These are phyloP conservation scores for Emmonsiellopsis sp. DNA, from an alignment of 2,329 filamentous ascomycete species.

Conservation along the genomic window DNA sequence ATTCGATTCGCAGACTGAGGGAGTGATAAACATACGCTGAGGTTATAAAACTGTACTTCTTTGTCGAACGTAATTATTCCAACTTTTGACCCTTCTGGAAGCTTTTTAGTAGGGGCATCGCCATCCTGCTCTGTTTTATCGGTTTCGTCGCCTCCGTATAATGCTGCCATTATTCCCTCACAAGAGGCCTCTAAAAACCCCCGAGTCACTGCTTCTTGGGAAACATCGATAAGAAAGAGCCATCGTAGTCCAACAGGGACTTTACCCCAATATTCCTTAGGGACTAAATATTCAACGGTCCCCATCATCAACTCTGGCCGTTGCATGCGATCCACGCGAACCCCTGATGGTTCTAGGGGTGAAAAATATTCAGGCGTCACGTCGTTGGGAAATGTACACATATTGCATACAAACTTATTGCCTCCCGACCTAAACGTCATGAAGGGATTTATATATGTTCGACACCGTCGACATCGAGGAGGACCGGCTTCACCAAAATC, in stretches of 20 bases:
- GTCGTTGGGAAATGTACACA: slow-evolving; percentile 96
- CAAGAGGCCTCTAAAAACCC: slow-evolving; percentile 87
- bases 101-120: slow-evolving; percentile 43
- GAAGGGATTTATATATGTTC: slow-evolving; percentile 97
- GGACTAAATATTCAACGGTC: slow-evolving; percentile 92
- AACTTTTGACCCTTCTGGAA: slow-evolving; percentile 75
- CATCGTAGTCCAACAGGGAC: slow-evolving; percentile 80
- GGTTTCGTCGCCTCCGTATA: slow-evolving; percentile 62
- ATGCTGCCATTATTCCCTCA: slow-evolving; percentile 71
- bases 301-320: slow-evolving; percentile 82
- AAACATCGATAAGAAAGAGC: slow-evolving; percentile 89
- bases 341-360: slow-evolving; percentile 76
- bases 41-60: slow-evolving; percentile 96
- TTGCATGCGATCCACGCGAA: slow-evolving; percentile 78
- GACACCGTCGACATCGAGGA: slow-evolving; percentile 82
- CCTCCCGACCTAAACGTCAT: slow-evolving; percentile 94
- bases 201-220: slow-evolving; percentile 81
- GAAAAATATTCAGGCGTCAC: slow-evolving; percentile 87
- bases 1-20: slow-evolving; percentile 15
- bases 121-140: slow-evolving; percentile 45
- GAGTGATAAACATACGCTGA: slow-evolving; percentile 52
- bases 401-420: slow-evolving; percentile 95
- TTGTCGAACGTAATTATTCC: slow-evolving; percentile 95
- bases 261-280: slow-evolving; percentile 97
- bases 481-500: slow-evolving; percentile 91